Evolutionary conservation across 306 rosid species (phyloP).

Genomic region (Argentina anserina): DNA sequence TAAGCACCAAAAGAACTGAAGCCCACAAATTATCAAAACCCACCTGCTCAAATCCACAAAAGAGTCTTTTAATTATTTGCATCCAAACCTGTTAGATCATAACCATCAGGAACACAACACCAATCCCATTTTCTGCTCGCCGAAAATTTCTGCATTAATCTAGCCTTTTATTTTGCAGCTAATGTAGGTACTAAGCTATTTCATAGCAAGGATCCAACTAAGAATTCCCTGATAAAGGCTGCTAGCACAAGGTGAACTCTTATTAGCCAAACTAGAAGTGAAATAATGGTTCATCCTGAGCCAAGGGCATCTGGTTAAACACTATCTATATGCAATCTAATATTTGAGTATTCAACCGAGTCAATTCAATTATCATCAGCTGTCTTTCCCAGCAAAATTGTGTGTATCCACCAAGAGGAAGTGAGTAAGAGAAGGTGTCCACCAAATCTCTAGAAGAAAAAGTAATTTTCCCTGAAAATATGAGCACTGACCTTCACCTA

Average conservation of each 20-base stretch:
- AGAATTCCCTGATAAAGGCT: neutral
- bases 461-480: neutral
- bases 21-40: neutral
- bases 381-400: no score
- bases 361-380: no score
- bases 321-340: no score
- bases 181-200: neutral
- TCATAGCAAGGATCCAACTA: neutral
- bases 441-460: neutral
- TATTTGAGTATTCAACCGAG: no score
- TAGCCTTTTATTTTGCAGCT: neutral
- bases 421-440: neutral
- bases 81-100: neutral
- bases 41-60: neutral
- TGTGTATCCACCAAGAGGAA: no score
- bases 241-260: conserved; percentile 7
- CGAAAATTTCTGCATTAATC: neutral
- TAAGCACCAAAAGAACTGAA: neutral
- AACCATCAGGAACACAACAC: neutral
- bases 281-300: neutral
- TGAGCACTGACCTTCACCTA: neutral
- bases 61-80: neutral
- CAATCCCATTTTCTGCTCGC: neutral
- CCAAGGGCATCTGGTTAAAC: no score
- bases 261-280: conserved; percentile 1